These are phyloP conservation scores for Pythium phragmiticola DNA, from an alignment of 352 stramenopile genomes.

Conservation along the genomic window DNA sequence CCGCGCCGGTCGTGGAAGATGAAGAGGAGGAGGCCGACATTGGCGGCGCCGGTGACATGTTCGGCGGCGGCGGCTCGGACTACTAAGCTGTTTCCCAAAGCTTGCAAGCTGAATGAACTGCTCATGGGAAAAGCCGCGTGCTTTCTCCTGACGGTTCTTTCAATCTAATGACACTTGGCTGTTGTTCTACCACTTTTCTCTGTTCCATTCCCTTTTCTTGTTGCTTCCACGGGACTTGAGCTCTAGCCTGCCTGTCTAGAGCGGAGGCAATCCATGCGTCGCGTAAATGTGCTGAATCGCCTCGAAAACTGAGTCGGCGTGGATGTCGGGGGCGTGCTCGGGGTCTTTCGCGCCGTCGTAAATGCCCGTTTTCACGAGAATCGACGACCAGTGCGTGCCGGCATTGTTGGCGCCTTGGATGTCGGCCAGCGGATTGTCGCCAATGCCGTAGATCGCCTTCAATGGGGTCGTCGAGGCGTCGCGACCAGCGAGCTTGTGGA, in stretches of 20 bases:
- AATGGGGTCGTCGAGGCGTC: constrained; percentile 38
- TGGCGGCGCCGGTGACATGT: constrained; percentile 88
- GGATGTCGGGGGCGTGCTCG: constrained; percentile 64
- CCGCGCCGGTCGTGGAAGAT: constrained; percentile 57
- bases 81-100: constrained; percentile 47
- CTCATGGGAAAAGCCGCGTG: background rate
- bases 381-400: constrained; percentile 76
- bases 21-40: constrained; percentile 81
- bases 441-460: constrained; percentile 83
- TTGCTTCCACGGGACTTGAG: background rate
- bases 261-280: constrained; percentile 38
- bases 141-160: constrained; percentile 5
- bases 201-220: background rate
- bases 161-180: constrained; percentile 22
- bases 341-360: constrained; percentile 64
- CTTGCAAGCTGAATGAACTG: background rate
- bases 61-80: constrained; percentile 60
- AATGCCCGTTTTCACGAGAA: constrained; percentile 87
- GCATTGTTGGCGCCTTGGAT: constrained; percentile 88
- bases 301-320: constrained; percentile 64
- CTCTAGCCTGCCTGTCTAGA: constrained; percentile 10
- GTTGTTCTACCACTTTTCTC: constrained; percentile 19
- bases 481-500: constrained; percentile 54
- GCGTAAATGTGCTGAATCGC: constrained; percentile 79
- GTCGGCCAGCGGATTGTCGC: constrained; percentile 86